Evolutionary conservation across 371 early-diverging fungal species (phyloP), one percentile per base, ranked within the genome.

Genomic region (Rhizomucor pusillus): DNA sequence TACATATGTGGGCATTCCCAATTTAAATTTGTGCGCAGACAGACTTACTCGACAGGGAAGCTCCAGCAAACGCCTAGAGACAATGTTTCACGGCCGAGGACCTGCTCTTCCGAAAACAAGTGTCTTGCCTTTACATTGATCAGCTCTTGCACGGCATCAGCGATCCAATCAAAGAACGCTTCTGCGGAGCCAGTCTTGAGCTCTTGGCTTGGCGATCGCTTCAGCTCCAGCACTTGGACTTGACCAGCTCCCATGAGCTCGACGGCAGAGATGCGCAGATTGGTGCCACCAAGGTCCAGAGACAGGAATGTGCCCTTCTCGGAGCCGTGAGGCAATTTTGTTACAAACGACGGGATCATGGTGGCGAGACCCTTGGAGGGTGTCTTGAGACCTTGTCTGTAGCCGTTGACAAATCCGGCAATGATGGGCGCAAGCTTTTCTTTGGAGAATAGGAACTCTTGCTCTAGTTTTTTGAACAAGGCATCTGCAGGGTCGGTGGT

Each of bases 231-330:
- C 39, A 86, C 76, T 10, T 71, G 67, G 50, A 85, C 75, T 47
- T 80, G 67, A 43, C 90, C 87, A 56, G 81, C 70, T 34, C 93
- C 94, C 47, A 82, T 64, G 2, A 92, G 67, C 37, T 74, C 73
- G 23, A 90, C 88, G 55, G 85, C 83, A 52, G 87, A 82, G 10
- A 92, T 91, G 39, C 95, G 87, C 57, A 94, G 82, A 65, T 93
- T 92, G 57, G 92, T 90, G 25, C 95, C 96, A 40, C 94, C 95
- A 40, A 94, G 74, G 66, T 95, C 96, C 39, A 95, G 75, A n/a
- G 93, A 91, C 34, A 95, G 71, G 68, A 80, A 92, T 22, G 84
- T 80, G 45, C 94, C 94, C n/a, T 74, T 84, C 60, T 94, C 94
- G 43, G 76, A 67, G 37, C 94, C 94, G n/a, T 81, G 82, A 19